Evolutionary conservation across 192 early-diverging fungal species (phyloP).

Genomic region (Radiomyces spectabilis): DNA sequence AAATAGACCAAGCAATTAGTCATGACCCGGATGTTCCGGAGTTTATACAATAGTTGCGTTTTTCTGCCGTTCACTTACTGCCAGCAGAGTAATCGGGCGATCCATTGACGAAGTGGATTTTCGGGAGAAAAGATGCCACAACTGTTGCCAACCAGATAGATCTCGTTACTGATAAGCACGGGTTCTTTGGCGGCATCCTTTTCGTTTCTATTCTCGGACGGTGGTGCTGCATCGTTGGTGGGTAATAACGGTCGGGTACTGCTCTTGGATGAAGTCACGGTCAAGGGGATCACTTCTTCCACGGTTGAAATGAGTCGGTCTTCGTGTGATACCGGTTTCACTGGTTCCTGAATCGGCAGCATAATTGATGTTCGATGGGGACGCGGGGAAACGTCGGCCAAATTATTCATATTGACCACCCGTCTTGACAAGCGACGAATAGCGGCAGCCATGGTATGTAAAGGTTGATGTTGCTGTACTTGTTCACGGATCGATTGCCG

Average conservation of each 20-base stretch:
- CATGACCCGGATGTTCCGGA: too few species aligned
- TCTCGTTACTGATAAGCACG: not conserved
- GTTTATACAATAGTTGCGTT: not conserved
- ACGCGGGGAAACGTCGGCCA: too few species aligned
- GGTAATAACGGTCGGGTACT: not conserved
- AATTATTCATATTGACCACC: slow-evolving; percentile 4
- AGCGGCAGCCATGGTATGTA: too few species aligned
- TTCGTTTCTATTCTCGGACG: not conserved
- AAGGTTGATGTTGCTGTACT: not conserved
- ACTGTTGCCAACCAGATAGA: slow-evolving; percentile 16
- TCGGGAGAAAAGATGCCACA: slow-evolving; percentile 35
- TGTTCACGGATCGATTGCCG: not conserved
- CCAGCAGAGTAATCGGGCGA: slow-evolving; percentile 31
- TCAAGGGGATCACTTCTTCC: not conserved
- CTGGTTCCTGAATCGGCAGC: not conserved
- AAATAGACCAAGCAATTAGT: not conserved
- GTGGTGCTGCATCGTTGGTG: not conserved
- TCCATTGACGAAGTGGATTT: slow-evolving; percentile 25
- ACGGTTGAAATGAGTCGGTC: not conserved
- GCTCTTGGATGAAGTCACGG: not conserved
- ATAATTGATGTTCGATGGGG: too few species aligned
- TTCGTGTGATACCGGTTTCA: too few species aligned
- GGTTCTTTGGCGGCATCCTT: not conserved
- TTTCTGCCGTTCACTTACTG: slow-evolving; percentile 22
- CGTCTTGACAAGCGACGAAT: not conserved